Evolutionary conservation across 352 stramenopile species (phyloP), one percentile per base, ranked within the genome.

Genomic region (Achlya hypogyna): DNA sequence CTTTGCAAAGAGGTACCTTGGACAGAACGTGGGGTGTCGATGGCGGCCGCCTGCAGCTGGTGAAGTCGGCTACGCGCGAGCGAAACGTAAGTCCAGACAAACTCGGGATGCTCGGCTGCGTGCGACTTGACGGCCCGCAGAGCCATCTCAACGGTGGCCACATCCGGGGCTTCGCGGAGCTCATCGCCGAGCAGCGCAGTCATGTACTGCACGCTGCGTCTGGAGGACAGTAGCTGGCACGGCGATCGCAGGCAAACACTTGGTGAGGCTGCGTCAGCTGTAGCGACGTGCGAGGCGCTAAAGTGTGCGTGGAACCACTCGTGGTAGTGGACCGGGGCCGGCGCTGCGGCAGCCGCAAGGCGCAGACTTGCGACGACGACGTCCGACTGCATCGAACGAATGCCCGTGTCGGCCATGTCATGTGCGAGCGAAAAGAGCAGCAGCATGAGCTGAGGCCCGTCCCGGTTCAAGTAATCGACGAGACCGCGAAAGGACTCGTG

Each of bases 31-130:
- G 38, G 38, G 6, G 6, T 45, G 2, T 12, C 12, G 8, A 56
- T 20, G 31, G 49, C 49, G 25, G 43, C 23, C 0, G 34, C 9
- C n/a, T 53, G n/a, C 8, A 66, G 28, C 27, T 53, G 28, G 23
- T 58, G 29, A 2, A 66, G 47, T 18, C 28, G 23, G n/a, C 38
- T 45, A 10, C 59, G 59, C 9, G 59, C 59, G 6, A 54, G 31
- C 22, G 43, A 43, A 22, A 66, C 38, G 34, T 56, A 66, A 25
- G 23, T 45, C 59, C 43, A 38, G 29, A 66, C 59, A 56, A 66
- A 56, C 23, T 66, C 59, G n/a, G 59, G 59, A 43, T 60, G 38
- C 34, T 27, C 34, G 35, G 4, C 23, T 2, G 29, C 20, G 28
- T 66, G 59, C 2, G 20, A 20, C 25, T 66, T 66, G 42, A 66